Percentiles rank a stretch among this genome's conserved stretches.
These are phyloP conservation scores for Backusella circina DNA, from an alignment of 192 early-diverging fungal species.

Conservation along the genomic window DNA sequence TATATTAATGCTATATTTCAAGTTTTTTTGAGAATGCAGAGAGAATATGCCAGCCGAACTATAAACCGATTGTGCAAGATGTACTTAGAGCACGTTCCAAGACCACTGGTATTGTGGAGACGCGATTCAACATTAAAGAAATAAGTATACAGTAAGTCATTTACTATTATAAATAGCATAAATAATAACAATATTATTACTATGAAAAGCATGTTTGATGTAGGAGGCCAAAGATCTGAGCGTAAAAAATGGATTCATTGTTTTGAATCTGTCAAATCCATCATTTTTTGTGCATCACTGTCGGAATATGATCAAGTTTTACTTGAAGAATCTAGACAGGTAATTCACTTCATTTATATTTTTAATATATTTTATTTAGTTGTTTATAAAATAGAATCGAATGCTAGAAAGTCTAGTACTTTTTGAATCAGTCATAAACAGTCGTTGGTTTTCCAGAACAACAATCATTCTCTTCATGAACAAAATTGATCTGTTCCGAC, in stretches of 20 bases:
- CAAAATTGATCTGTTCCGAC: constrained; percentile 81
- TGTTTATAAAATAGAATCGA: constrained; percentile 56
- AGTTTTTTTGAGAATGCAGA: constrained; percentile 91
- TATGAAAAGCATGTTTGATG: constrained; percentile 62
- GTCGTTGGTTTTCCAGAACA: constrained; percentile 78
- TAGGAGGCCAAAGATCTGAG: constrained; percentile 70
- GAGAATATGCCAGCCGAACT: constrained; percentile 78
- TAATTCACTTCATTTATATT: constrained; percentile 5
- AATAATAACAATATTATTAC: background rate
- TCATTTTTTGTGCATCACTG: constrained; percentile 84
- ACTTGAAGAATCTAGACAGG: constrained; percentile 64
- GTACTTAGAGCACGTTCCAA: constrained; percentile 95
- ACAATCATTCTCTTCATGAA: constrained; percentile 84
- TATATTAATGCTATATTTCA: background rate
- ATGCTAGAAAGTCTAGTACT: constrained; percentile 81
- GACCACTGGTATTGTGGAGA: constrained; percentile 97
- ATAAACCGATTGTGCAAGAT: constrained; percentile 90
- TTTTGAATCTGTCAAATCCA: constrained; percentile 74
- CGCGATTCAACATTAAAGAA: constrained; percentile 87
- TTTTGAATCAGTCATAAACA: constrained; percentile 85
- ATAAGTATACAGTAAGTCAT: constrained; percentile 79
- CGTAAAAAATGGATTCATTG: constrained; percentile 76
- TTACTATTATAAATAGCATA: constrained; percentile 15
- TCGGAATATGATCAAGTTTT: constrained; percentile 85
- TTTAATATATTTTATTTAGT: background rate